Base-by-base conservation (phyloP, 306 rosid species). In the Glycine tomentella region DNA sequence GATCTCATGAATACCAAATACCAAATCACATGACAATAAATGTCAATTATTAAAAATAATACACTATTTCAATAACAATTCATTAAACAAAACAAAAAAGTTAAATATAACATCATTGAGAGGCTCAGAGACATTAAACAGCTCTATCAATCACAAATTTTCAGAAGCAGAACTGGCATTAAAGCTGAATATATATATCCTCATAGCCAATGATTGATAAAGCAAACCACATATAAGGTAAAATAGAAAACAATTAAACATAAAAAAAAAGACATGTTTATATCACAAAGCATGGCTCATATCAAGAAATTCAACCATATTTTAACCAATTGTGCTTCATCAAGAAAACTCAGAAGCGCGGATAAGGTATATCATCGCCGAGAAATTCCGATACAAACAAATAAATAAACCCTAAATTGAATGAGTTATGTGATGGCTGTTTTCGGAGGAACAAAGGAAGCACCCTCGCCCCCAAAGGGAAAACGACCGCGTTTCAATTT, bases 161-260 rank as follows among this genome's bases (percentile, higher is more conserved):
- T 92, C 97, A 84, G 98, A 88, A 92, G 98, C 98, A 94, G 98
- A 94, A 94, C 98, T 92, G 97, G 97, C 98, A 72, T 86, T 25
- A 20, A 42, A 94, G 98, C 95, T 94, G 98, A 65, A 63, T 11
- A 1, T 46, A 63, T 1, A 2, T 0, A 84, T 92, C 97, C 15
- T 92, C 97, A 92, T 67, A 0, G 97, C 93, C 87, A 48, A 78
- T 3, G 2, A 50, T n/a, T 25, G 31, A 25, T 25, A 25, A 25
- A 25, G 31, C 31, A 25, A 25, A 25, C 31, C 31, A 25, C 31
- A 25, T 25, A 0, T 25, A 25, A 25, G 31, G 31, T 25, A 25
- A 25, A 25, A 25, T 25, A 1, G 31, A 25, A 25, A 25, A 25
- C 31, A 25, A 25, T 25, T 25, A 25, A 25, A 25, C 31, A 25